These are phyloP conservation scores for Meripilus lineatus DNA, from an alignment of 1,284 basidiomycete species.

Conservation along the genomic window DNA sequence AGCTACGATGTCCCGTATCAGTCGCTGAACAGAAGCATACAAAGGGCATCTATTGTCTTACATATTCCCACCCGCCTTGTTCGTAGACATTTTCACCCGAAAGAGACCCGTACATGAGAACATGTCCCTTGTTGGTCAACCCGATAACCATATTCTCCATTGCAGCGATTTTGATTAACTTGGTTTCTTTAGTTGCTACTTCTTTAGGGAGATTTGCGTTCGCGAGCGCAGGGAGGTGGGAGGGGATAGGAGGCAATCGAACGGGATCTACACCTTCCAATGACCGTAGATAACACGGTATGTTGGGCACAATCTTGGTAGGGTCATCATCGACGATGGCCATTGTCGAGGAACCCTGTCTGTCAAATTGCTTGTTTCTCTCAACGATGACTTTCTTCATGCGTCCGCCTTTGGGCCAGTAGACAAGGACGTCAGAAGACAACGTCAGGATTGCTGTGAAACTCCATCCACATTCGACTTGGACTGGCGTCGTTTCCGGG, in stretches of 20 bases:
- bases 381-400: conserved; percentile 34
- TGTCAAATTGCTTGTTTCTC: conserved; percentile 44
- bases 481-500: conserved; percentile 48
- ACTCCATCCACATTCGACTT: conserved; percentile 80
- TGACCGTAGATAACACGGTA: conserved; percentile 51
- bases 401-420: conserved; percentile 62
- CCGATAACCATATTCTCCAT: conserved; percentile 66
- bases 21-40: conserved; percentile 1
- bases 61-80: conserved; percentile 66
- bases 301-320: background rate
- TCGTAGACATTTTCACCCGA: conserved; percentile 32
- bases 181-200: conserved; percentile 30
- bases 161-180: conserved; percentile 73
- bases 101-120: conserved; percentile 52
- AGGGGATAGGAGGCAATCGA: conserved; percentile 35
- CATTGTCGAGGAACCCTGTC: conserved; percentile 26
- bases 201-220: conserved; percentile 22
- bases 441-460: conserved; percentile 68
- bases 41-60: conserved; percentile 32
- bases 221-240: conserved; percentile 44
- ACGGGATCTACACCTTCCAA: conserved; percentile 45
- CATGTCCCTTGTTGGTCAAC: conserved; percentile 74
- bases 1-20: conserved; percentile 37
- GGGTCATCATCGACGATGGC: background rate
- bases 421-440: conserved; percentile 67